Percentiles rank a stretch among this genome's conserved stretches.
Conservation (phyloP, 148 eudicot genomes). For the Persicaria tinctoria region DNA sequence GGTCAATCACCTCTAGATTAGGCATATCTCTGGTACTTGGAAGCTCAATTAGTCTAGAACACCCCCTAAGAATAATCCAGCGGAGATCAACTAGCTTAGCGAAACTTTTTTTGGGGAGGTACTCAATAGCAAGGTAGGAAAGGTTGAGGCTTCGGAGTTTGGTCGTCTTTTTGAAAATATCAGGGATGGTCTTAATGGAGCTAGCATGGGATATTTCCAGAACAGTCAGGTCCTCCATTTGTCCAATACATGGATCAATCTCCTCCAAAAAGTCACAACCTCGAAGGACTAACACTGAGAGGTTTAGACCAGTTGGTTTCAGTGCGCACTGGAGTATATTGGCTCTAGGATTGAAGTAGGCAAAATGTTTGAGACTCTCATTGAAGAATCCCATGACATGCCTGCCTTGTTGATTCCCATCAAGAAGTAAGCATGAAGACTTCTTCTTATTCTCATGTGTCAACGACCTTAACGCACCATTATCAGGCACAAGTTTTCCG, state of each 20-base stretch:
- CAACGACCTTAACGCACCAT: constrained; percentile 2
- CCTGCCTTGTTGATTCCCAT: not conserved
- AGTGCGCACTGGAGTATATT: not conserved
- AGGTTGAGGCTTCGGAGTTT: constrained; percentile 9
- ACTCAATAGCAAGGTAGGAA: not conserved
- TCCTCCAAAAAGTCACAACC: constrained; percentile 4
- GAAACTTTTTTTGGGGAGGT: constrained; percentile 6
- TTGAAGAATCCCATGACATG: constrained; percentile 2
- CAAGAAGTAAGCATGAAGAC: constrained; percentile 7
- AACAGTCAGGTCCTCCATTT: not conserved
- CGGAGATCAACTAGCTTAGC: constrained; percentile 4
- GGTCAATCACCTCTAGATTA: constrained; percentile 3
- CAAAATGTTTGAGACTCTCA: not conserved
- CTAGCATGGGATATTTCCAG: constrained; percentile 7
- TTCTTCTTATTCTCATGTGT: not conserved
- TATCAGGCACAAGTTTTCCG: constrained; percentile 4
- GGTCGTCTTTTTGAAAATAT: not conserved
- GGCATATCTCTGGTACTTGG: constrained; percentile 2
- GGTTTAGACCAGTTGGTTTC: not conserved
- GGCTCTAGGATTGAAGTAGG: constrained; percentile 9
- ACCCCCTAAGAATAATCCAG: constrained; percentile 8
- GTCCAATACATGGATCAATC: not conserved
- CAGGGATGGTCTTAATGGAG: not conserved
- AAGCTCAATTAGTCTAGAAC: not conserved
- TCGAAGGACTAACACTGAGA: constrained; percentile 8